Percentiles rank a stretch among this genome's conserved stretches.
phyloP scores from a whole-genome alignment of 1,284 basidiomycete genomes.

The Sphaerobolus stellatus region DNA sequence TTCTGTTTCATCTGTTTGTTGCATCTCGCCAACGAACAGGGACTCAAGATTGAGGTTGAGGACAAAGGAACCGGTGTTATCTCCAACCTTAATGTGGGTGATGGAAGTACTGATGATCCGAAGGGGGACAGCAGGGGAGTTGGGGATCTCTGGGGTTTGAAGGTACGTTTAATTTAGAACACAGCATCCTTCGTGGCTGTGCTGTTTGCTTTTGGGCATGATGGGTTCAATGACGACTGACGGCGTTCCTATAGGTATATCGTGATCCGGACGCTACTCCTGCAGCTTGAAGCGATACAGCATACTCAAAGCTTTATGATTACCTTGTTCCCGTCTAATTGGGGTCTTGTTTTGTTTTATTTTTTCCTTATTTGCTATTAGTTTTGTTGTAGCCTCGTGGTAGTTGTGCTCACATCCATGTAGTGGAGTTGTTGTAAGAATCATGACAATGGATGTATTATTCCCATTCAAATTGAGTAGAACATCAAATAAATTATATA shows the following conservation, averaged over 20 bases:
- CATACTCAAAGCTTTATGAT: too few species aligned
- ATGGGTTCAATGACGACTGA: constrained; percentile 2
- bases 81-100: too few species aligned
- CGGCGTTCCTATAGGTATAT: constrained; percentile 51
- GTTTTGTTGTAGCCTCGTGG: too few species aligned
- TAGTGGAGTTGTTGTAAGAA: too few species aligned
- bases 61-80: too few species aligned
- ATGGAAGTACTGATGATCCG: constrained; percentile 29
- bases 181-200: not conserved
- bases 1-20: constrained; percentile 99
- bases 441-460: too few species aligned
- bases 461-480: too few species aligned
- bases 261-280: constrained; percentile 66
- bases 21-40: constrained; percentile 94
- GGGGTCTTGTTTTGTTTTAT: too few species aligned
- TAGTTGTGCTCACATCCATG: too few species aligned
- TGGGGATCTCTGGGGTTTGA: constrained; percentile 75
- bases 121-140: constrained; percentile 42
- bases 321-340: too few species aligned
- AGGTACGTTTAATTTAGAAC: constrained; percentile 44
- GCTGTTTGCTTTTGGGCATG: not conserved
- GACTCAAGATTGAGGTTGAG: constrained; percentile 72
- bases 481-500: too few species aligned
- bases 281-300: constrained; percentile 49
- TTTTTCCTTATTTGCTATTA: too few species aligned